These are phyloP conservation scores for Chlamydomonas urium DNA, from an alignment of 139 green algal genomes.

Conservation along the genomic window DNA sequence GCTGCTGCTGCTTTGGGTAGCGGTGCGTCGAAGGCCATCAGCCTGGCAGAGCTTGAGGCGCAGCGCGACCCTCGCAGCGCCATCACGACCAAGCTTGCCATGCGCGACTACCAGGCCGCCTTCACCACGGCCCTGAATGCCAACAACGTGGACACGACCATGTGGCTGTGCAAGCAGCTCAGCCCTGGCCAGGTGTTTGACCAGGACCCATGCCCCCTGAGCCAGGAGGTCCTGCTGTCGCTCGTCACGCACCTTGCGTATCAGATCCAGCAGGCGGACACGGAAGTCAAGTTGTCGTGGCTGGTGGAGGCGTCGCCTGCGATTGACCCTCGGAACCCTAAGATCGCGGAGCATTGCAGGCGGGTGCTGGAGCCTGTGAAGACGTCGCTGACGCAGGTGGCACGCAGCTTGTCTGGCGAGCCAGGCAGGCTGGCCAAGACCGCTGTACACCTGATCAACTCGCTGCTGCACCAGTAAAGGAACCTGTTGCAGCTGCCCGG, in stretches of 20 bases:
- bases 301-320: neutral
- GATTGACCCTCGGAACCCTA: neutral
- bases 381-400: neutral
- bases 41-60: constrained; percentile 9
- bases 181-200: neutral
- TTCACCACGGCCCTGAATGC: constrained; percentile 9
- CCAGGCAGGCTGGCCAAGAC: constrained; percentile 13
- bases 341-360: neutral
- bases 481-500: too few relatives aligned
- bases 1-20: neutral
- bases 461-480: constrained; percentile 27
- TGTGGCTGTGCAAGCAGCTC: constrained; percentile 16
- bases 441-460: constrained; percentile 28
- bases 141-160: neutral
- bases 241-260: constrained; percentile 10
- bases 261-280: neutral
- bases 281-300: constrained; percentile 7
- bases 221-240: constrained; percentile 13
- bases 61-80: neutral
- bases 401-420: neutral
- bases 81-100: neutral
- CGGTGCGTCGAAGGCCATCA: neutral
- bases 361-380: constrained; percentile 24
- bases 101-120: neutral
- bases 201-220: constrained; percentile 7